A percentile compares a stretch with the other conserved stretches of the same genome.
These are phyloP conservation scores for Teunomyces pallodes DNA, from an alignment of 805 yeast species.

Conservation along the genomic window DNA sequence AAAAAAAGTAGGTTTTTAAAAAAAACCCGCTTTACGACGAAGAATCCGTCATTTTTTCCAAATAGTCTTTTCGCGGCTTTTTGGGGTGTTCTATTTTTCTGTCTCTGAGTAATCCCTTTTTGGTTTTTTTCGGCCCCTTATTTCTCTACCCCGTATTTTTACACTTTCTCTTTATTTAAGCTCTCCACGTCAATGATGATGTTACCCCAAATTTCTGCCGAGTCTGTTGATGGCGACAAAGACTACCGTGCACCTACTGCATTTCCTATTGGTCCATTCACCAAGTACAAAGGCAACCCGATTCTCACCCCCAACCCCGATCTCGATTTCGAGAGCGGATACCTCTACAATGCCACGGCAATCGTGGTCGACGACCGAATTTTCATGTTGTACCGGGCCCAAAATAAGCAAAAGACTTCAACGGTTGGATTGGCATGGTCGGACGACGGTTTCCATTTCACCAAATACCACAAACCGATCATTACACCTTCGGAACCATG, in stretches of 20 bases:
- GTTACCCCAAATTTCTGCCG: slow-evolving; percentile 24
- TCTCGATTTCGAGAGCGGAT: slow-evolving; percentile 36
- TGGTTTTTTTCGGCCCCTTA: neutral
- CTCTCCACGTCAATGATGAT: neutral
- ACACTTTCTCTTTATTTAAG: neutral
- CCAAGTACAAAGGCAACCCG: slow-evolving; percentile 34
- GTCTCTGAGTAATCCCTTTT: neutral
- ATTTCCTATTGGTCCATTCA: slow-evolving; percentile 44
- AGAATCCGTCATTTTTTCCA: too few relatives aligned
- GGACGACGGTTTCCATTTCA: slow-evolving; percentile 35
- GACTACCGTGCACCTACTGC: slow-evolving; percentile 31
- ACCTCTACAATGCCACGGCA: slow-evolving; percentile 42
- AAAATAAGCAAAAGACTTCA: slow-evolving; percentile 30
- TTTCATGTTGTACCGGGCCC: slow-evolving; percentile 39
- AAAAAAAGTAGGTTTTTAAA: too few relatives aligned
- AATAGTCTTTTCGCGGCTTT: neutral
- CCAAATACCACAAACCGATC: slow-evolving; percentile 29
- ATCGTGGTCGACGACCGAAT: slow-evolving; percentile 39
- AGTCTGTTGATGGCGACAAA: slow-evolving; percentile 29
- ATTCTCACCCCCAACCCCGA: slow-evolving; percentile 37
- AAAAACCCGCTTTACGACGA: too few relatives aligned
- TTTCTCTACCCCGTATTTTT: neutral
- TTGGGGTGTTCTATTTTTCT: neutral
- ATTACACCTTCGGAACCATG: slow-evolving; percentile 36
- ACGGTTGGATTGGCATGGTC: slow-evolving; percentile 43